phyloP scores from a whole-genome alignment of 805 yeast genomes.

The Lachancea lanzarotensis region DNA sequence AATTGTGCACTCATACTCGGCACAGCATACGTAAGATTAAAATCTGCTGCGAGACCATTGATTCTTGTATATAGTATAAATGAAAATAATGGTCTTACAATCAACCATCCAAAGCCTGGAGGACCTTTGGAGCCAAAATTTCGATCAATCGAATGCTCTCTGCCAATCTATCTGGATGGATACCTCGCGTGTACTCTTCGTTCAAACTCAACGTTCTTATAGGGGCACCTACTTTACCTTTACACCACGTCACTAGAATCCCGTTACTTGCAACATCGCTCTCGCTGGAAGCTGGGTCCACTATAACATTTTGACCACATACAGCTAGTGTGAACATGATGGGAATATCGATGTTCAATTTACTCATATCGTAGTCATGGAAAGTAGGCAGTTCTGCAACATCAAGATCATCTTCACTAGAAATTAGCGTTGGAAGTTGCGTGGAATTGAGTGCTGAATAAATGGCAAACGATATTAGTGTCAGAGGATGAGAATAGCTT shows the following conservation, averaged over 20 bases:
- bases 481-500: constrained; percentile 72
- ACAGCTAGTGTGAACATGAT: constrained; percentile 69
- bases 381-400: constrained; percentile 88
- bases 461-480: constrained; percentile 70
- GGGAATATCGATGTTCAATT: constrained; percentile 52
- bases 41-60: not conserved
- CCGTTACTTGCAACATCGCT: constrained; percentile 86
- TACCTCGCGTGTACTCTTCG: constrained; percentile 45
- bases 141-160: constrained; percentile 54
- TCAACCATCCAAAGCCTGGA: constrained; percentile 44
- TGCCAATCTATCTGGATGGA: constrained; percentile 41
- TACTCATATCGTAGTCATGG: constrained; percentile 75
- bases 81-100: not conserved
- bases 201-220: constrained; percentile 62
- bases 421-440: constrained; percentile 61
- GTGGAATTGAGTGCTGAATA: constrained; percentile 80
- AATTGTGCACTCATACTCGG: constrained; percentile 81
- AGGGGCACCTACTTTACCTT: constrained; percentile 66
- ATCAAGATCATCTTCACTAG: constrained; percentile 57
- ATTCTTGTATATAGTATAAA: not conserved
- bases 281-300: constrained; percentile 88
- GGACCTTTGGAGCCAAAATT: constrained; percentile 56
- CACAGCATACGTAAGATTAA: constrained; percentile 20
- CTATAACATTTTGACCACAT: constrained; percentile 55
- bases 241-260: constrained; percentile 61